phyloP scores from a whole-genome alignment of 2,329 filamentous ascomycete species.

The Acrocalymma vagum region DNA sequence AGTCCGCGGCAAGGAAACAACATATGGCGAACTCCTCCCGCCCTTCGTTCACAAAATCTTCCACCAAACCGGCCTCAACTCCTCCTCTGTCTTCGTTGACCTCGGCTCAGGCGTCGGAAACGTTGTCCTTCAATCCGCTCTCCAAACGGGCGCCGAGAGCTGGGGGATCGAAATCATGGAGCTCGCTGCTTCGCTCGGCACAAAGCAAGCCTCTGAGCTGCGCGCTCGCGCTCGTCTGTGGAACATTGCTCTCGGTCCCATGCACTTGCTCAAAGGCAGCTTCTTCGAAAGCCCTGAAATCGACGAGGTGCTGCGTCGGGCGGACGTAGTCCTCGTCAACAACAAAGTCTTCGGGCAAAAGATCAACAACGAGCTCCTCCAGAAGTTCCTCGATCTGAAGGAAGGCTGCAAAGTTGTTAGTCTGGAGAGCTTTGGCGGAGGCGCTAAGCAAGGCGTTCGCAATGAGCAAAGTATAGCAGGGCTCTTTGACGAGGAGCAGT shows the following conservation, averaged over 20 bases:
- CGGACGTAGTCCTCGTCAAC: constrained; percentile 97
- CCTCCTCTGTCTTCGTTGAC: constrained; percentile 89
- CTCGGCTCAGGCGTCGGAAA: constrained; percentile 96
- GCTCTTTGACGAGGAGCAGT: constrained; percentile 78
- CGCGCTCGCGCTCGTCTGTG: constrained; percentile 84
- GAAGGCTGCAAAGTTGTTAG: constrained; percentile 89
- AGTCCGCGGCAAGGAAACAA: constrained; percentile 90
- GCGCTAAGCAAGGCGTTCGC: constrained; percentile 75
- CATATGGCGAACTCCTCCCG: constrained; percentile 91
- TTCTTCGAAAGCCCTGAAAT: constrained; percentile 80
- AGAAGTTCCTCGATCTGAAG: constrained; percentile 94
- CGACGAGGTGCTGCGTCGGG: constrained; percentile 76
- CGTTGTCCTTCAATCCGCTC: constrained; percentile 89
- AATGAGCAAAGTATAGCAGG: constrained; percentile 85
- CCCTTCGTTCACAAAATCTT: constrained; percentile 86
- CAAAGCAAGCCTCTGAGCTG: constrained; percentile 84
- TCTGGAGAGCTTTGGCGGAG: constrained; percentile 84
- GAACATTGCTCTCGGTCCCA: constrained; percentile 82
- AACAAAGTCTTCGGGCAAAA: constrained; percentile 94
- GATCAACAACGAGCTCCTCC: constrained; percentile 83
- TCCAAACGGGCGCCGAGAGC: constrained; percentile 92
- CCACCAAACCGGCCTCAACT: constrained; percentile 78
- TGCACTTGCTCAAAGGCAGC: constrained; percentile 83
- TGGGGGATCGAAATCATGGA: constrained; percentile 98
- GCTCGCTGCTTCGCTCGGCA: constrained; percentile 84